Evolutionary conservation across 2,329 filamentous ascomycete species (phyloP), one percentile per base, ranked within the genome.

Genomic region (Fusarium foetens): DNA sequence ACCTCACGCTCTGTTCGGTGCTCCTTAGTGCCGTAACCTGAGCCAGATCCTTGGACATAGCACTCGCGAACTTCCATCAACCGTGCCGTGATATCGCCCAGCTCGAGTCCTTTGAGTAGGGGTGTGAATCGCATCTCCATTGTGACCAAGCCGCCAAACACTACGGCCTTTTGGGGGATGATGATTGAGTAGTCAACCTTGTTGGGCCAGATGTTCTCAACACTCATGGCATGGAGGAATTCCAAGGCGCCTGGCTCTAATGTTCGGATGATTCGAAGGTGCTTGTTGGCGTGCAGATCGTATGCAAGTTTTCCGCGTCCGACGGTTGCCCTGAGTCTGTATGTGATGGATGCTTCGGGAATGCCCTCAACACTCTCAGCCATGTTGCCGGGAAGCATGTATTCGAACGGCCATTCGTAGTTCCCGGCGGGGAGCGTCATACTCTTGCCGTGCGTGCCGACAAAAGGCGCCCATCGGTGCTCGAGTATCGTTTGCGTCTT

Each of bases 181-280:
- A 94, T 90, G 71, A 99, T 94, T 35, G 94, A 95, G 83, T 99
- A 99, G 80, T 97, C 94, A 76, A 98, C 89, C 85, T 99, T 99
- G 84, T 97, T 96, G 10, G 94, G 93, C 96, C 96, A 99, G 71
- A 97, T 93, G 79, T 98, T 98, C 82, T 98, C 95, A 72, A 98
- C 95, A 71, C 93, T 94, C 94, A 98, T 96, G 52, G 94, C 92
- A 81, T 98, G 93, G 41, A 93, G 87, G 70, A 95, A 88, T 79
- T 95, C 93, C 65, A 95, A 86, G 16, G 93, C 92, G 55, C 91
- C 91, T 16, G 93, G 88, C 67, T 94, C 92, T 51, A 95, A 84
- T 1, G 93, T 95, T 63, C 93, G 89, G 64, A 95, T 92, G 63
- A 95, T 89, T 61, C 93, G 89, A 62, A 96, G 82, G 58, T 92